Base-by-base conservation (phyloP, 768 basidiomycete species). In the Mycena maculata region DNA sequence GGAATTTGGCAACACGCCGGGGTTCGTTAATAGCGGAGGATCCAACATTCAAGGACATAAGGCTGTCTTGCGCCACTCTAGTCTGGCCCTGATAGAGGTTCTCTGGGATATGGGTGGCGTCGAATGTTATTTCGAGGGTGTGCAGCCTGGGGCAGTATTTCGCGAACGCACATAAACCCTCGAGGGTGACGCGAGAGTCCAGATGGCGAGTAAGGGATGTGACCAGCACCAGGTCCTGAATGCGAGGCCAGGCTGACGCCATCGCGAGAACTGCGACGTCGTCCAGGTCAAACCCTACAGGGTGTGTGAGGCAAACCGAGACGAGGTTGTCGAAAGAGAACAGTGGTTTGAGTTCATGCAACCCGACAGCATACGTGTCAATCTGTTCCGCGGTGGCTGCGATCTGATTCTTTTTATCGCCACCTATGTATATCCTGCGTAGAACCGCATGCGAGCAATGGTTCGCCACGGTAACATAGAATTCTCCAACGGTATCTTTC, bases 281-380 rank as follows among this genome's bases (percentile, higher is more conserved):
- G 39, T 58, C 57, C 10, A 58, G 45, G 20, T 58, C 57, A n/a
- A 58, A 47, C 11, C 57, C 57, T 2, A 47, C 44, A 1, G 57
- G 57, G 28, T 45, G 57, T 23, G n/a, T 4, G 30, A 58, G 44
- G 3, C 3, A 15, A 6, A 58, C 44, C 6, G 0, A 12, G 13
- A 33, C 22, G 22, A 58, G 57, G 11, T 58, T 58, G 45, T 12
- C 12, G 31, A 58, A 58, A 16, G 4, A 45, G n/a, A 47, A 45
- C 30, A 58, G 15, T 18, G 57, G 57, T 18, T 9, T 8, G 3
- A 47, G 57, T 12, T 25, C 33, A 1, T 23, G n/a, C 2, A 20
- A n/a, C 22, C 22, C 44, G 2, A 58, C 57, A 3, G 44, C 20
- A 28, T 31, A 58, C 3, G 31, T 30, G 28, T 36, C 4, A 18